Base-by-base conservation (phyloP, 2,329 filamentous ascomycete genomes). In the Fusarium foetens region DNA sequence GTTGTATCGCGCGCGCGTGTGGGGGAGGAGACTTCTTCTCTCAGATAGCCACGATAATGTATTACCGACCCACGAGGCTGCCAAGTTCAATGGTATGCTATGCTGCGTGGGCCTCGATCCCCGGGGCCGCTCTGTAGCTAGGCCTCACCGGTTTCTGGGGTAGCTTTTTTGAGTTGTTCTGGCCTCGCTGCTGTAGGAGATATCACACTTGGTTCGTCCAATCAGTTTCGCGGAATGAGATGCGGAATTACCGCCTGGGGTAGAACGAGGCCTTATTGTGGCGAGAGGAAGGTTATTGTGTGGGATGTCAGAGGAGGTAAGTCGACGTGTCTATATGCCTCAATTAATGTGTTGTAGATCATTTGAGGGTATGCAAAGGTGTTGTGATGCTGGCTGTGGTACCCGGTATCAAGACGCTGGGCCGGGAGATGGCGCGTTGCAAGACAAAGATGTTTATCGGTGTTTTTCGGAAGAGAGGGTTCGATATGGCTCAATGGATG, bases 131-230 rank as follows among this genome's bases (percentile, higher is more conserved):
- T 27, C 6, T 39, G 35, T 35, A 25, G 35, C 39, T 48, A 46
- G 55, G 55, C 60, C 70, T 72, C 70, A 72, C 70, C 69, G 70
- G 70, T 73, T 25, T 61, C 70, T 46, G 35, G 55, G 55, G 48
- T n/a, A 53, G n/a, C n/a, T 42, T 42, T 23, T 23, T 14, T n/a
- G 52, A 31, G 25, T 10, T 42, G 29, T 42, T 61, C 54, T 54
- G 70, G 70, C 53, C 46, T 71, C 67, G 58, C 27, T n/a, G 53
- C 55, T 57, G 39, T 41, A 62, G 14, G 21, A 31, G 43, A 67
- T 57, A 67, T 66, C 61, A 63, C 68, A 71, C 45, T 51, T 25
- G 31, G 39, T 46, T 70, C 68, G 63, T 76, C 33, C 41, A 55
- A 61, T 71, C 66, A 57, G 49, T 49, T 31, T 62, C 53, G 52